Base-by-base conservation (phyloP, 1,284 basidiomycete species). In the Thecaphora thlaspeos region DNA sequence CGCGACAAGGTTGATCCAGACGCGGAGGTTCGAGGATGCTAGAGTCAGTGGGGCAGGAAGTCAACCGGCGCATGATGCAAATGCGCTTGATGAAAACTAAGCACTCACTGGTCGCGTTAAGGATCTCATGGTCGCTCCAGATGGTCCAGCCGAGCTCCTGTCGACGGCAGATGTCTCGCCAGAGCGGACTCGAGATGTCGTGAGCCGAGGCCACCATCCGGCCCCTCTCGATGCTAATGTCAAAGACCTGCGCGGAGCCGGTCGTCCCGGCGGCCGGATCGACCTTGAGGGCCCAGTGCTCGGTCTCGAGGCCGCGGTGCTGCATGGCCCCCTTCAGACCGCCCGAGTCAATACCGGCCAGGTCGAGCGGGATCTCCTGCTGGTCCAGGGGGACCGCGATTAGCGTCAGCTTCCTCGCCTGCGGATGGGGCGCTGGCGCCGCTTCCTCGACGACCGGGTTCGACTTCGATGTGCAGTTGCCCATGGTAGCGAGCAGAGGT, bases 391-490 rank as follows among this genome's bases (percentile, higher is more conserved):
- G 45, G 10, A 55, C 60, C 3, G 63, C 48, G 22, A 66, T 47
- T 23, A 66, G 43, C 55, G 55, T 62, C 19, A 66, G 26, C 9
- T 53, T 51, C 23, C 63, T 47, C 28, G 59, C 58, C 26, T 58
- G 32, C 2, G 59, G 55, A 22, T 66, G 63, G 41, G 59, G 58
- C 1, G 46, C 21, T 5, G 58, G 49, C 17, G 46, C 41, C 46
- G 42, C 46, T 38, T 43, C 30, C 14, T 58, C 55, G 5, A 32
- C 52, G 17, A 44, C 39, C 38, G 55, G 12, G 22, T 43, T 50
- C 4, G 34, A 38, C 38, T 67, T 57, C 10, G 66, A 69, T 57
- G 64, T 60, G 59, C 68, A 71, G 22, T 55, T 58, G 9, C 69
- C 69, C 69, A 71, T 71, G 9, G 26, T 58, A 41, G 7, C 32